Conservation (phyloP, 306 rosid genomes). For the Cicer judaicum region DNA sequence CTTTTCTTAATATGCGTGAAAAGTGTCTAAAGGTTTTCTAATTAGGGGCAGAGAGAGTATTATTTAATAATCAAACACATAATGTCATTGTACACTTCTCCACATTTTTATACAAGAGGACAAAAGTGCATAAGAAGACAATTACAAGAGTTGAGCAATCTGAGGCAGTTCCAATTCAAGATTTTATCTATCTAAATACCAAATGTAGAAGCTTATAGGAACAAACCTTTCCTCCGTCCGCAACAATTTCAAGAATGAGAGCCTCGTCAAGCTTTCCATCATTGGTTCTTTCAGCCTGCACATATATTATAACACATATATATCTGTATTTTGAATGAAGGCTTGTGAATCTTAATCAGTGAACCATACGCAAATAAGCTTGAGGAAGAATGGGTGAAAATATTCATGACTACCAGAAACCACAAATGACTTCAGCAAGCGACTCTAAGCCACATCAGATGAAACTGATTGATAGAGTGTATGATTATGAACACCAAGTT, state of each 20-base stretch:
- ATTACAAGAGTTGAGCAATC: neutral
- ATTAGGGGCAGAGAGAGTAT: no score
- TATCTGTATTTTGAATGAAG: neutral
- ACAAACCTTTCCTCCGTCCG: conserved; percentile 92
- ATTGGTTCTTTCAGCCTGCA: conserved; percentile 63
- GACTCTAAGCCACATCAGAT: neutral
- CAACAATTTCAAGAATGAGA: conserved; percentile 82
- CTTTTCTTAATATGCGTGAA: no score
- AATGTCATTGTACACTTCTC: conserved; percentile 1
- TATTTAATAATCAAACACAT: neutral
- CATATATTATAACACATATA: conserved; percentile 36
- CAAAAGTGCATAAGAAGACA: conserved; percentile 14
- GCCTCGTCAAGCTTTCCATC: conserved; percentile 66
- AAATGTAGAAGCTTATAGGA: conserved; percentile 12
- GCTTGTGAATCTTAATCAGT: conserved; percentile 25
- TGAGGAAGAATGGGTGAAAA: conserved; percentile 2
- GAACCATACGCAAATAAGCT: conserved; percentile 15
- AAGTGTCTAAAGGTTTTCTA: no score
- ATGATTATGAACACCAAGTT: neutral
- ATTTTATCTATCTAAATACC: conserved; percentile 6
- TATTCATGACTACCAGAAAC: conserved; percentile 16
- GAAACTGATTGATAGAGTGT: neutral
- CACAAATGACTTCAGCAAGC: conserved; percentile 27
- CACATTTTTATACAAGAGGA: neutral
- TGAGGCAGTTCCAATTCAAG: neutral